Evolutionary conservation across 176 grass and related monocot species (phyloP).

Genomic region (Oryza coarctata): DNA sequence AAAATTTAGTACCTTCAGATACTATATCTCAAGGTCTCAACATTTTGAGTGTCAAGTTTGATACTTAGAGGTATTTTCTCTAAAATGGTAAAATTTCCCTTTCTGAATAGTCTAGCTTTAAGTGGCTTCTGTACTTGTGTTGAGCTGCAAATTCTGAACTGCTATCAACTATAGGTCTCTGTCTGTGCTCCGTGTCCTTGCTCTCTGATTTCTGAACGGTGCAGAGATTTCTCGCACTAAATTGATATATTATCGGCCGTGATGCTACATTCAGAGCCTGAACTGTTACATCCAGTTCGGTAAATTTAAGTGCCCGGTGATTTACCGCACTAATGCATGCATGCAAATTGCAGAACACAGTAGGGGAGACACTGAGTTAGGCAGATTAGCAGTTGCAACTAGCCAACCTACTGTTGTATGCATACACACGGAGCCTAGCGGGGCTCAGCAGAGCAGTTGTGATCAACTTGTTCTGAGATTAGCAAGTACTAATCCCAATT

Average conservation of each 20-base stretch:
- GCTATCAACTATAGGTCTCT: not conserved
- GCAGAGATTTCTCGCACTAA: not conserved
- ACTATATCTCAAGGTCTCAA: too few relatives aligned
- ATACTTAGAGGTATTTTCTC: too few relatives aligned
- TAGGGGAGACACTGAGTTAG: not conserved
- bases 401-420: constrained; percentile 1
- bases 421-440: constrained; percentile 12
- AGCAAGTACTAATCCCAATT: constrained; percentile 33
- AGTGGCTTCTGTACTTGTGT: not conserved
- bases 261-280: not conserved
- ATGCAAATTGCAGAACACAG: not conserved
- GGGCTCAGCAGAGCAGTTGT: constrained; percentile 28
- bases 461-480: constrained; percentile 6
- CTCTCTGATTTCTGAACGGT: not conserved
- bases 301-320: not conserved
- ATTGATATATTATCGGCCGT: not conserved
- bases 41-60: too few relatives aligned
- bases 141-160: not conserved
- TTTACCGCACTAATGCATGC: not conserved
- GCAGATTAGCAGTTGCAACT: constrained; percentile 33
- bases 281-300: not conserved
- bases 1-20: too few relatives aligned
- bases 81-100: too few relatives aligned
- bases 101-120: not conserved
- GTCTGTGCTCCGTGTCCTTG: not conserved